Evolutionary conservation across 176 grass and related monocot species (phyloP), one percentile per base, ranked within the genome.

Genomic region (Phragmites australis): DNA sequence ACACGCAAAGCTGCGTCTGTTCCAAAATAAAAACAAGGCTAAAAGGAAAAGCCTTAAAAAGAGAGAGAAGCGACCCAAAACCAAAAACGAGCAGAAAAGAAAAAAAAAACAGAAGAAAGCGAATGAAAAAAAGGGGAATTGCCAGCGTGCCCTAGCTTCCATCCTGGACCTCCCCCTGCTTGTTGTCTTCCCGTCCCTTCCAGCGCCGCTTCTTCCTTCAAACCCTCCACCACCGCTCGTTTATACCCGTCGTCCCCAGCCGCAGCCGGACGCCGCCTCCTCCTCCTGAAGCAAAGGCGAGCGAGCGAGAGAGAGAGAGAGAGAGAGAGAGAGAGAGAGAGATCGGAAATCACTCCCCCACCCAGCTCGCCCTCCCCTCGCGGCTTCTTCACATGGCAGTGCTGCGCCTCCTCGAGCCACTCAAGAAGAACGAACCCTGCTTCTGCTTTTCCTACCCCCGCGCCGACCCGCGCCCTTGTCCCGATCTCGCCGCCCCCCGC

Each of bases 301-400:
- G 34, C n/a, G n/a, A n/a, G n/a, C n/a, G n/a, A n/a, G n/a, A n/a
- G n/a, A n/a, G n/a, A n/a, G n/a, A n/a, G n/a, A n/a, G 14, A 72
- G 47, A 27, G 9, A 72, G 52, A 16, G 40, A 64, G 25, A 31
- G 22, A 40, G 21, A 54, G 79, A 74, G 61, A 68, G 46, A 65
- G 34, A 76, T 16, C n/a, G 74, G 60, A 67, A 55, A 27, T 81
- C 75, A 60, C 60, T 12, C 51, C 69, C 74, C 30, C 45, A n/a
- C 27, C 46, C 15, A 12, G 10, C n/a, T 64, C 75, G 25, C 57
- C 27, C 34, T 46, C 32, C 22, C 16, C 46, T 51, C 81, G 75
- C 81, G 18, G 14, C 34, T 1, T 67, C 81, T 25, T 75, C 81
- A 89, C 87, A 89, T 89, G 87, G 87, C 87, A 89, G 87, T 70